Evolutionary conservation across 2,329 filamentous ascomycete species (phyloP).

Genomic region (Taxawa tesnikishii): DNA sequence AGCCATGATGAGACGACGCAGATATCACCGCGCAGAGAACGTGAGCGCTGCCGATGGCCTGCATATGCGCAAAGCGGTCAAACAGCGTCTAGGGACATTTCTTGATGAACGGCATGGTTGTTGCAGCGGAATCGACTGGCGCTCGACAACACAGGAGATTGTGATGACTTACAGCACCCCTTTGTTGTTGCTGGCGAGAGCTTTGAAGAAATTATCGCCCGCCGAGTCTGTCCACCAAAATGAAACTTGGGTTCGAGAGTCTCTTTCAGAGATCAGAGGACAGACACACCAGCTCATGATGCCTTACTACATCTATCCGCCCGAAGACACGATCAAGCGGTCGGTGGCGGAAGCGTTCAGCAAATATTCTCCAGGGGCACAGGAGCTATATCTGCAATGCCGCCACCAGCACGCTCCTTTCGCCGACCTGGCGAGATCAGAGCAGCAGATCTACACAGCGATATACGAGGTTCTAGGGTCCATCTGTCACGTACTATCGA

Average conservation of each 20-base stretch:
- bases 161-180: slow-evolving; percentile 26
- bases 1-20: slow-evolving; percentile 11
- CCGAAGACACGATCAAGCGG: slow-evolving; percentile 6
- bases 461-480: slow-evolving; percentile 28
- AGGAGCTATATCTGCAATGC: slow-evolving; percentile 29
- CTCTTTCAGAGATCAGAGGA: slow-evolving; percentile 17
- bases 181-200: slow-evolving; percentile 19
- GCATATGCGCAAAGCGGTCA: slow-evolving; percentile 12
- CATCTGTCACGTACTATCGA: slow-evolving; percentile 29
- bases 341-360: slow-evolving; percentile 18
- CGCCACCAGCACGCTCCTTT: slow-evolving; percentile 26
- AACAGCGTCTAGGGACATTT: slow-evolving; percentile 9
- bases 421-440: slow-evolving; percentile 19
- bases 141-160: slow-evolving; percentile 27
- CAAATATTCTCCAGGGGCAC: slow-evolving; percentile 20
- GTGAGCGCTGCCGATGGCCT: slow-evolving; percentile 12
- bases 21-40: slow-evolving; percentile 11
- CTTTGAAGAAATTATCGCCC: too few species aligned
- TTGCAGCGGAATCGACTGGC: slow-evolving; percentile 31
- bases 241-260: too few species aligned
- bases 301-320: slow-evolving; percentile 34
- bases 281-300: slow-evolving; percentile 33
- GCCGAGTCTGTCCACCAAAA: too few species aligned
- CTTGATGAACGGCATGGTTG: slow-evolving; percentile 2
- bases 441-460: slow-evolving; percentile 25